Percentiles rank a stretch among this genome's conserved stretches.
These are phyloP conservation scores for Pythium utonaiense DNA, from an alignment of 352 stramenopile genomes.

Conservation along the genomic window DNA sequence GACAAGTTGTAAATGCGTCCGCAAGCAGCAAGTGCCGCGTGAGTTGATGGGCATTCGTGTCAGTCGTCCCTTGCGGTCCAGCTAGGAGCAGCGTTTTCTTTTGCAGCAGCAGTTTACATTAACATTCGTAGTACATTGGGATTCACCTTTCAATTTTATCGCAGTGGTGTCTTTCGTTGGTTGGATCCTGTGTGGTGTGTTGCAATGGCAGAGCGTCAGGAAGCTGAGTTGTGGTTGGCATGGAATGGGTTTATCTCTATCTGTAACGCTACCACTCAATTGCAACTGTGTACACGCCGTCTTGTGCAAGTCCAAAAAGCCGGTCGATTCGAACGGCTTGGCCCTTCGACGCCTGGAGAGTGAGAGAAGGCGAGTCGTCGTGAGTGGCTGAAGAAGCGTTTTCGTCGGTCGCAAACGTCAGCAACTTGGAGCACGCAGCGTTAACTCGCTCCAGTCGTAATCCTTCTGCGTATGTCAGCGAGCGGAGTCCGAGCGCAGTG, in stretches of 20 bases:
- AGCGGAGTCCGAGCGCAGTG: slow-evolving; percentile 29
- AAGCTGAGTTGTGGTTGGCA: too few relatives aligned
- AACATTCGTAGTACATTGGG: slow-evolving; percentile 27
- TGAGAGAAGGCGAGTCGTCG: background rate
- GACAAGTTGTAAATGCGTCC: slow-evolving; percentile 96
- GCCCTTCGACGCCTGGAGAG: background rate
- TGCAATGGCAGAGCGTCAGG: too few relatives aligned
- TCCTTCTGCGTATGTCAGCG: slow-evolving; percentile 32
- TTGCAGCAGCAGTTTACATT: slow-evolving; percentile 28
- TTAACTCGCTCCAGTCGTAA: slow-evolving; percentile 29
- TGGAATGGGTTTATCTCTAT: too few relatives aligned
- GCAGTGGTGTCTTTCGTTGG: background rate
- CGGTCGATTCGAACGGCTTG: slow-evolving; percentile 18
- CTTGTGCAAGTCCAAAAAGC: slow-evolving; percentile 19
- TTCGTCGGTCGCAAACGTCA: slow-evolving; percentile 31
- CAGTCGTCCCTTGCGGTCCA: background rate
- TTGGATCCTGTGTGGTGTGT: too few relatives aligned
- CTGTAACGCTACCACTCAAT: slow-evolving; percentile 15
- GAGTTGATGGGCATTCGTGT: background rate
- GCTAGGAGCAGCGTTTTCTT: slow-evolving; percentile 16
- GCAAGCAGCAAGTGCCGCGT: background rate
- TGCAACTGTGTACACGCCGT: slow-evolving; percentile 19
- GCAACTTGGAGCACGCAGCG: slow-evolving; percentile 15
- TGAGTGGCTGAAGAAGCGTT: slow-evolving; percentile 9
- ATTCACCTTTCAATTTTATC: slow-evolving; percentile 12